Conservation (phyloP, 78 protist species). For the Acrasis kona region DNA sequence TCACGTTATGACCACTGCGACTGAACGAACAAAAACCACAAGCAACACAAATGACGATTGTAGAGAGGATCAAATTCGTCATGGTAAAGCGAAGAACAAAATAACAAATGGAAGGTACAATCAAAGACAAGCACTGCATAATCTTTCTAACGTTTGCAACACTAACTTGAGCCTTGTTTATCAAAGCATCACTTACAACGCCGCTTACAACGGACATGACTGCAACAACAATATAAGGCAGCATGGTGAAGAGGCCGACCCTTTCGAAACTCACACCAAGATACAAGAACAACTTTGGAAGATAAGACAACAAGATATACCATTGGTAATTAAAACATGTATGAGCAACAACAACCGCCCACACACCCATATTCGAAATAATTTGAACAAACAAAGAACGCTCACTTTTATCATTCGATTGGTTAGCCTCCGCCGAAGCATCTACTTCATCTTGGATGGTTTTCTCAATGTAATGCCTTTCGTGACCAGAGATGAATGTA, state of each 20-base stretch:
- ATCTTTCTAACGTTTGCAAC: no score
- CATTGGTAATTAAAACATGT: neutral
- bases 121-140: no score
- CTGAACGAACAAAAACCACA: no score
- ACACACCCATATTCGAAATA: constrained; percentile 3
- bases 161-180: no score
- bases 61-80: no score
- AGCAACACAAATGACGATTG: no score
- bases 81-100: no score
- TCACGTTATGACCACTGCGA: no score
- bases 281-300: constrained; percentile 8
- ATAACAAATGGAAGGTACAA: no score
- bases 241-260: neutral
- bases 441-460: neutral
- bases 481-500: neutral
- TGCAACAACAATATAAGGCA: constrained; percentile 4
- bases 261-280: neutral
- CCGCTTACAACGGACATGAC: neutral
- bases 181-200: neutral
- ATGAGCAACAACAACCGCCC: constrained; percentile 10
- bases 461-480: neutral
- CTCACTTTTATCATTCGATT: neutral
- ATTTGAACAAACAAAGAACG: constrained; percentile 5
- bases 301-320: constrained; percentile 10
- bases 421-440: neutral